These are phyloP conservation scores for Scedosporium aurantiacum DNA, from an alignment of 2,329 filamentous ascomycete genomes.

Conservation along the genomic window DNA sequence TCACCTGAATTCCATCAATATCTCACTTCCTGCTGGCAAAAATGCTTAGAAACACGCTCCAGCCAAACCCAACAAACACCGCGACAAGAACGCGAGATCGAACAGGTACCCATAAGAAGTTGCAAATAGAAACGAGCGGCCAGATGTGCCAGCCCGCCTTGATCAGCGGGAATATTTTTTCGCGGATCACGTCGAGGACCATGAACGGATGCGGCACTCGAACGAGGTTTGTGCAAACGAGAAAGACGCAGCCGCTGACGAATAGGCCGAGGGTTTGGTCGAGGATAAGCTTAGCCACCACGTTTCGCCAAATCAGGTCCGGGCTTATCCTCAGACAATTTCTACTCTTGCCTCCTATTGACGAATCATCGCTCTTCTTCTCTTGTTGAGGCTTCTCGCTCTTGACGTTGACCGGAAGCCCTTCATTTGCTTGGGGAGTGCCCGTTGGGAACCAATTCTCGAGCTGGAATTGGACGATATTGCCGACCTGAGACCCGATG, in stretches of 20 bases:
- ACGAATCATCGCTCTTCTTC: slow-evolving; percentile 13
- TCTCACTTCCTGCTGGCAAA: slow-evolving; percentile 17
- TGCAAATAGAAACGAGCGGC: slow-evolving; percentile 23
- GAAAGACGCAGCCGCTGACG: slow-evolving; percentile 22
- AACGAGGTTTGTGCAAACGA: slow-evolving; percentile 24
- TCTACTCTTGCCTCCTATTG: not conserved
- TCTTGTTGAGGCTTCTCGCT: slow-evolving; percentile 13
- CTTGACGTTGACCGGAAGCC: slow-evolving; percentile 11
- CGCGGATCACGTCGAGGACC: slow-evolving; percentile 17
- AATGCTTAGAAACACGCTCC: slow-evolving; percentile 26
- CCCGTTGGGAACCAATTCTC: slow-evolving; percentile 23
- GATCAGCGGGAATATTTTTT: slow-evolving; percentile 19
- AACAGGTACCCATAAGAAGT: slow-evolving; percentile 25
- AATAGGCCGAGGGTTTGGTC: slow-evolving; percentile 24
- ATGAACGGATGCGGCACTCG: slow-evolving; percentile 16
- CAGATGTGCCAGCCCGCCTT: slow-evolving; percentile 25
- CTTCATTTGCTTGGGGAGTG: slow-evolving; percentile 9
- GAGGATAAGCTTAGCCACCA: slow-evolving; percentile 22
- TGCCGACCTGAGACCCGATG: slow-evolving; percentile 23
- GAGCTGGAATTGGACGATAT: slow-evolving; percentile 23
- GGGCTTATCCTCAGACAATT: slow-evolving; percentile 13
- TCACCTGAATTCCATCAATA: too few relatives aligned
- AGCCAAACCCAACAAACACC: slow-evolving; percentile 23
- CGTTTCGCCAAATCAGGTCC: slow-evolving; percentile 23
- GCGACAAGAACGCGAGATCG: slow-evolving; percentile 23